Evolutionary conservation across 2,329 filamentous ascomycete species (phyloP).

Genomic region (Pseudohalonectria lignicola): DNA sequence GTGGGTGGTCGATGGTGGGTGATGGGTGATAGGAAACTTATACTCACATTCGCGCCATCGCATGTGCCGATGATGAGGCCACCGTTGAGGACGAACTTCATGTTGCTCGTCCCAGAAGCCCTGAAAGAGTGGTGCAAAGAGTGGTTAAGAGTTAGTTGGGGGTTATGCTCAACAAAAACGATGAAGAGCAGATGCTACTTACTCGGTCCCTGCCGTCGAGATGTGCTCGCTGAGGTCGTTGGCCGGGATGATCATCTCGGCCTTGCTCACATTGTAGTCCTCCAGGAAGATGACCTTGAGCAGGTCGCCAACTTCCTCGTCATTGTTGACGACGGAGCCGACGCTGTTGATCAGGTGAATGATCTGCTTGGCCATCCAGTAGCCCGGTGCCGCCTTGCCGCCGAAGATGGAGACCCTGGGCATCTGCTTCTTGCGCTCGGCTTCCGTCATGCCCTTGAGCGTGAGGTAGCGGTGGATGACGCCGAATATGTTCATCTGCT

Average conservation of each 20-base stretch:
- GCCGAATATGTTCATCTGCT: conserved; percentile 98
- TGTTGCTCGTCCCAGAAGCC: conserved; percentile 84
- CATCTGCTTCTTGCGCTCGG: conserved; percentile 75
- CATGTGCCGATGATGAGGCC: conserved; percentile 96
- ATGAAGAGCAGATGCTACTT: conserved; percentile 16
- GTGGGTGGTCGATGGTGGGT: no score
- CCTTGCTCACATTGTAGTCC: conserved; percentile 99
- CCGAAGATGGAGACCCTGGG: conserved; percentile 94
- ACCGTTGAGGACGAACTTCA: conserved; percentile 98
- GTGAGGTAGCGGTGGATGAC: conserved; percentile 89
- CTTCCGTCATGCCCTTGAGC: conserved; percentile 74
- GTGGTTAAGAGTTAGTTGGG: not conserved
- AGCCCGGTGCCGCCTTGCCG: conserved; percentile 93
- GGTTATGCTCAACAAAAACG: conserved; percentile 1
- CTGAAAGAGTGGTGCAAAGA: conserved; percentile 18
- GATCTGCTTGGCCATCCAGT: conserved; percentile 99
- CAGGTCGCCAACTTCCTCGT: conserved; percentile 81
- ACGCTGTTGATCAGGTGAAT: conserved; percentile 96
- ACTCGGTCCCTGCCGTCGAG: conserved; percentile 92
- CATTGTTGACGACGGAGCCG: conserved; percentile 81
- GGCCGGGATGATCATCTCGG: conserved; percentile 89
- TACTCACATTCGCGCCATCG: conserved; percentile 84
- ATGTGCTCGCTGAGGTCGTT: conserved; percentile 98
- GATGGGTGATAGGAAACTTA: not conserved
- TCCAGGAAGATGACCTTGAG: conserved; percentile 96